Conservation (phyloP, 176 grass and related monocot species). For the Alopecurus myosuroides region DNA sequence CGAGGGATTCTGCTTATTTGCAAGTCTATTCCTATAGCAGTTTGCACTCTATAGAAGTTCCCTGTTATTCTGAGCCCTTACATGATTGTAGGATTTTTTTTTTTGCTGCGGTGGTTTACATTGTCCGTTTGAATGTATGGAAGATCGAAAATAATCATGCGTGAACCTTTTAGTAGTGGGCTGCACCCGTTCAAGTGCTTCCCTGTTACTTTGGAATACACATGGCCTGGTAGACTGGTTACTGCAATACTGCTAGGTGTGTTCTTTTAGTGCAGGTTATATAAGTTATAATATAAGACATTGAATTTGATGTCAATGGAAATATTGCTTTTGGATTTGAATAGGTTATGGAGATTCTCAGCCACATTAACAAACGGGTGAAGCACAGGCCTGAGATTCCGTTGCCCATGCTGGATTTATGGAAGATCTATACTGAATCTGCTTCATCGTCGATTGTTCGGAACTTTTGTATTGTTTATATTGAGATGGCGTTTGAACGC, state of each 20-base stretch:
- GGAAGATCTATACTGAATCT: slow-evolving; percentile 79
- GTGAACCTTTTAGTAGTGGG: background rate
- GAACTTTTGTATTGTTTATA: slow-evolving; percentile 84
- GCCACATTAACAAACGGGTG: slow-evolving; percentile 89
- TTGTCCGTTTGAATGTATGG: background rate
- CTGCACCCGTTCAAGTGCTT: background rate
- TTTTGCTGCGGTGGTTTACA: background rate
- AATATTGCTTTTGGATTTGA: background rate
- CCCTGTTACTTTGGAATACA: background rate
- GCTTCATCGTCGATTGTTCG: slow-evolving; percentile 54
- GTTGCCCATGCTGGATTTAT: slow-evolving; percentile 77
- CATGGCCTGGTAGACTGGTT: background rate
- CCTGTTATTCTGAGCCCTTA: background rate
- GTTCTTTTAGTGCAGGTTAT: background rate
- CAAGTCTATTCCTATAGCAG: background rate
- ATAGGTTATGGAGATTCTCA: slow-evolving; percentile 94
- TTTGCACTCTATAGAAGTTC: background rate
- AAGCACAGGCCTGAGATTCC: slow-evolving; percentile 71
- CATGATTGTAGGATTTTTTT: background rate
- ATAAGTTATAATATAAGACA: background rate
- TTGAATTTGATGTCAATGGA: background rate
- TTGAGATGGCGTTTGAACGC: slow-evolving; percentile 94
- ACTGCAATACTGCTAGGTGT: background rate
- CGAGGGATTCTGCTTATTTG: background rate
- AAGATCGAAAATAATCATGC: background rate